Percentiles rank a stretch among this genome's conserved stretches.
Conservation (phyloP, 2,329 filamentous ascomycete species). For the Clonostachys rhizophaga region DNA sequence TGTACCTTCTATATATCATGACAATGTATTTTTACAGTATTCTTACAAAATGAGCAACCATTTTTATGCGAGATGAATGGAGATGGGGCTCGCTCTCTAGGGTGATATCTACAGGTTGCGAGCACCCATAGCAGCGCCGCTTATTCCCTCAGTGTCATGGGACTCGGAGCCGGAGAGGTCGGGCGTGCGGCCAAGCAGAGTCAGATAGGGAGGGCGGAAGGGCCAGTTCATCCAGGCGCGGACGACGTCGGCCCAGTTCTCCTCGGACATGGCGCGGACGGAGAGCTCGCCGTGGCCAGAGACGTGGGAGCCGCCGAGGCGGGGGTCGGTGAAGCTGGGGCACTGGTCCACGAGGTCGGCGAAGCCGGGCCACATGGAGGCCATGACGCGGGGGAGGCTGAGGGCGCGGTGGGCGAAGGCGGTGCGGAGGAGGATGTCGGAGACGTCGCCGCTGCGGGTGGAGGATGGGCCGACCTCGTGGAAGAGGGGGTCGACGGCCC, state of each 20-base stretch:
- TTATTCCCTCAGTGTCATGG: no score
- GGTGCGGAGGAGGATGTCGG: slow-evolving; percentile 40
- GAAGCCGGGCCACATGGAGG: slow-evolving; percentile 55
- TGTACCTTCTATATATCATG: no score
- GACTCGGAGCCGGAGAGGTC: no score
- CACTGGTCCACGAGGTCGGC: slow-evolving; percentile 29
- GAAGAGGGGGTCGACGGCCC: slow-evolving; percentile 41
- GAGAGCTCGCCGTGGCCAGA: slow-evolving; percentile 32
- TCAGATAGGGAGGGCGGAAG: slow-evolving; percentile 45
- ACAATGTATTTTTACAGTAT: no score
- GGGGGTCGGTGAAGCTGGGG: slow-evolving; percentile 40
- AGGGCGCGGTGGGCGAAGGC: slow-evolving; percentile 36
- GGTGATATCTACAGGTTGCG: no score
- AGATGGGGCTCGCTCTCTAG: no score
- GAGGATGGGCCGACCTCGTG: slow-evolving; percentile 34
- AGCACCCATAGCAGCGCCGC: no score
- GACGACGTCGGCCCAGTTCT: slow-evolving; percentile 53
- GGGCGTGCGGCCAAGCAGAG: slow-evolving; percentile 31
- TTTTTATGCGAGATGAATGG: no score
- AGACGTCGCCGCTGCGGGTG: slow-evolving; percentile 39
- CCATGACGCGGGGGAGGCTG: slow-evolving; percentile 36
- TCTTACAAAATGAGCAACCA: no score
- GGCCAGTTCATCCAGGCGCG: slow-evolving; percentile 63
- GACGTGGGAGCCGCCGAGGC: slow-evolving; percentile 36
- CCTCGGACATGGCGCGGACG: slow-evolving; percentile 42